Percentiles rank a stretch among this genome's conserved stretches.
Evolutionary conservation across 306 rosid genomes (phyloP).

Genomic region (Mucuna pruriens): DNA sequence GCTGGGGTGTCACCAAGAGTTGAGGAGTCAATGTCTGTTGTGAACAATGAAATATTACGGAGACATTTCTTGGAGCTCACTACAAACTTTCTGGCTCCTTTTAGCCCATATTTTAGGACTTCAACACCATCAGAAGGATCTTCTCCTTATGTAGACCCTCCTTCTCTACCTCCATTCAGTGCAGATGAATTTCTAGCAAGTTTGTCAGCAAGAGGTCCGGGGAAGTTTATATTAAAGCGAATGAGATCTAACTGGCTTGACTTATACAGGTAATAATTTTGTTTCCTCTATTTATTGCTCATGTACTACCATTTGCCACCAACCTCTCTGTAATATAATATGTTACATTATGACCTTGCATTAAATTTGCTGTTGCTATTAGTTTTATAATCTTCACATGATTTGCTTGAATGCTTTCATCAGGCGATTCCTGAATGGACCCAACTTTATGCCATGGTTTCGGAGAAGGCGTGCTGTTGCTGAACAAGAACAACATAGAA

Average conservation of each 20-base stretch:
- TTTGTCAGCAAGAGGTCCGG: conserved; percentile 84
- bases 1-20: conserved; percentile 89
- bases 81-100: conserved; percentile 91
- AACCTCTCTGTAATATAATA: neutral
- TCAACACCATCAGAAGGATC: conserved; percentile 76
- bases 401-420: conserved; percentile 32
- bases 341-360: neutral
- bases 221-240: conserved; percentile 87
- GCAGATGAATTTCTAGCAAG: conserved; percentile 77
- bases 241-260: conserved; percentile 92
- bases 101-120: conserved; percentile 85
- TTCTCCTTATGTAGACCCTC: conserved; percentile 82
- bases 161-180: conserved; percentile 65
- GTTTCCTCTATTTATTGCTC: neutral
- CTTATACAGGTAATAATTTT: conserved; percentile 67
- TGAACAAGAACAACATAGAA: conserved; percentile 81
- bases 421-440: conserved; percentile 87
- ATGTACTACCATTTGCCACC: conserved; percentile 10
- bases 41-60: conserved; percentile 85
- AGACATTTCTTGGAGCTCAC: conserved; percentile 91
- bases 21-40: conserved; percentile 92
- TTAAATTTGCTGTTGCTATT: conserved; percentile 1
- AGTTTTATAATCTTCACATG: conserved; percentile 24
- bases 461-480: conserved; percentile 79
- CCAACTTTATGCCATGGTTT: conserved; percentile 90